Conservation (phyloP, 1,284 basidiomycete genomes). For the Gomphus bonarii region DNA sequence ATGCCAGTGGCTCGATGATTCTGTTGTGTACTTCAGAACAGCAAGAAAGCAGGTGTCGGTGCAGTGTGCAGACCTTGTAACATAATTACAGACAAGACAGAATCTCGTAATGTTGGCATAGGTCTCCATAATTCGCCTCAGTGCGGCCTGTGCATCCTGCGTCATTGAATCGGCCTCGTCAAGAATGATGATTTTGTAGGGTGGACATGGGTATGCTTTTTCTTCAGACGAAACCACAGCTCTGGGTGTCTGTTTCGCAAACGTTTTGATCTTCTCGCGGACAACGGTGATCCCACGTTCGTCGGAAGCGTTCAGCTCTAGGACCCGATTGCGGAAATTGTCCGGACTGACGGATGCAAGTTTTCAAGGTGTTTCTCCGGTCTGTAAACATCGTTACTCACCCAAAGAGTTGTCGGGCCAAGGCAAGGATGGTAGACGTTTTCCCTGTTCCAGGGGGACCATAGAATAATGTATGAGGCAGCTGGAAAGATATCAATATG, state of each 20-base stretch:
- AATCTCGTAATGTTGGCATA: conserved; percentile 96
- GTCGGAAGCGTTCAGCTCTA: conserved; percentile 99
- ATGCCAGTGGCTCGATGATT: conserved; percentile 97
- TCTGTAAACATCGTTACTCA: conserved; percentile 24
- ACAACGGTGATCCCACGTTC: conserved; percentile 97
- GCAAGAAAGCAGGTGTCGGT: neutral
- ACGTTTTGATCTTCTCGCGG: conserved; percentile 97
- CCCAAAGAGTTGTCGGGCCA: conserved; percentile 94
- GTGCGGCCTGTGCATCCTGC: conserved; percentile 93
- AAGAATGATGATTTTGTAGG: conserved; percentile 98
- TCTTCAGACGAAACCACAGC: conserved; percentile 69
- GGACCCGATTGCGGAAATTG: conserved; percentile 85
- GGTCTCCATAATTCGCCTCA: conserved; percentile 97
- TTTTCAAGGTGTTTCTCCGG: conserved; percentile 3
- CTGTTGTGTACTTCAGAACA: conserved; percentile 35
- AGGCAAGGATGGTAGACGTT: conserved; percentile 94
- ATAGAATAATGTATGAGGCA: conserved; percentile 99
- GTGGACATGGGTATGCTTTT: conserved; percentile 87
- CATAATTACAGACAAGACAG: conserved; percentile 99
- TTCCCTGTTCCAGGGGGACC: conserved; percentile 99
- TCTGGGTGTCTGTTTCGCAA: conserved; percentile 90
- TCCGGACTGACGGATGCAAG: conserved; percentile 61
- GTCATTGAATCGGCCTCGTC: conserved; percentile 99
- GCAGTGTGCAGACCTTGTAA: conserved; percentile 55
- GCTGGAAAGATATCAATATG: conserved; percentile 34